Evolutionary conservation across 2,329 filamentous ascomycete species (phyloP).

Genomic region (Anisogramma anomala): DNA sequence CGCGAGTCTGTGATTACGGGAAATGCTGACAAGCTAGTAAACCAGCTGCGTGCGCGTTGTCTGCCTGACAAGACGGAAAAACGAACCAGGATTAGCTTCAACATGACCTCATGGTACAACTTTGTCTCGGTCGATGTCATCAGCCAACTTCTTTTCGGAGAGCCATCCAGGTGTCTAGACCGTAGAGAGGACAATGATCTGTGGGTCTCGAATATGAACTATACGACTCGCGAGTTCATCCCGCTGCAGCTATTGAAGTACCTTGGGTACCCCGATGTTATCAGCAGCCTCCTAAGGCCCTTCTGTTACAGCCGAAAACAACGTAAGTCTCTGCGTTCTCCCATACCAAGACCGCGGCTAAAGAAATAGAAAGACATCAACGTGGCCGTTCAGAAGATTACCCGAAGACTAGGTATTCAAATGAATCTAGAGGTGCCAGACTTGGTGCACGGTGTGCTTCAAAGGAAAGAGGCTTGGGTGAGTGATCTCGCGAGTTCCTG

Average conservation of each 20-base stretch:
- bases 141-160: conserved; percentile 18
- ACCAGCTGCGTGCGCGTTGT: conserved; percentile 7
- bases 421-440: too few species aligned
- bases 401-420: neutral
- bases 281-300: neutral
- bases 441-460: too few species aligned
- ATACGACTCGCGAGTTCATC: conserved; percentile 9
- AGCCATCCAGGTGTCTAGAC: conserved; percentile 18
- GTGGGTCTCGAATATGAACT: conserved; percentile 16
- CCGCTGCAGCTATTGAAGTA: conserved; percentile 1
- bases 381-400: neutral
- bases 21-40: conserved; percentile 14
- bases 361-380: neutral
- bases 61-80: conserved; percentile 2
- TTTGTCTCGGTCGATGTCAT: conserved; percentile 19
- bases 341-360: too few species aligned
- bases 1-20: conserved; percentile 14
- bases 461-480: too few species aligned
- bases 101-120: conserved; percentile 16
- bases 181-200: conserved; percentile 12
- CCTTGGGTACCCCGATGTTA: neutral
- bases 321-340: neutral
- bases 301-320: neutral
- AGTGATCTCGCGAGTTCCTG: too few species aligned
- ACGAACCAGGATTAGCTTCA: conserved; percentile 9